Evolutionary conservation across 352 stramenopile genomes (phyloP).

Genomic region (Phytophthora sansomeana): DNA sequence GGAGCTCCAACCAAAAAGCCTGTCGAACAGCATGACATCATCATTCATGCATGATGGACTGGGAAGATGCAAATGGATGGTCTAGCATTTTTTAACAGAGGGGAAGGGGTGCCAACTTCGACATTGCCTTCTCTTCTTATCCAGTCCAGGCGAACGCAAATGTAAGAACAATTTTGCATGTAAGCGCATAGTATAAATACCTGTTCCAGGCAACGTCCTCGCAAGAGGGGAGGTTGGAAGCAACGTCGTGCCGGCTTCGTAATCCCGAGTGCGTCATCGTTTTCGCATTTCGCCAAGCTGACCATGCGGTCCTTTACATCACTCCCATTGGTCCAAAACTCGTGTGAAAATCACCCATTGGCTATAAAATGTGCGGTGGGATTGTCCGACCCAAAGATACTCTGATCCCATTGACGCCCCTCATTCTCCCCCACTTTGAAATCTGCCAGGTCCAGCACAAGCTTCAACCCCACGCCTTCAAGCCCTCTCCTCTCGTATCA

Average conservation of each 20-base stretch:
- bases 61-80: not conserved
- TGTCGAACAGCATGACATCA: not conserved
- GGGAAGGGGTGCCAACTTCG: conserved; percentile 20
- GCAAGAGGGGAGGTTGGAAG: no score
- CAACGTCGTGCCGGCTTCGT: not conserved
- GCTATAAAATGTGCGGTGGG: conserved; percentile 21
- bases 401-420: not conserved
- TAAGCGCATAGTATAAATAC: not conserved
- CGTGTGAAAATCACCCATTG: conserved; percentile 18
- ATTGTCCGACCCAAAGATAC: conserved; percentile 43
- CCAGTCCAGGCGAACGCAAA: no score
- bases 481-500: conserved; percentile 6
- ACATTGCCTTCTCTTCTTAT: conserved; percentile 14
- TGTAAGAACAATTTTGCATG: no score
- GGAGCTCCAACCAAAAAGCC: conserved; percentile 43
- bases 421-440: conserved; percentile 24
- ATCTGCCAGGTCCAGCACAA: conserved; percentile 45
- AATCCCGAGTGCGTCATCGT: not conserved
- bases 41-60: no score
- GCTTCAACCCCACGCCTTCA: conserved; percentile 12
- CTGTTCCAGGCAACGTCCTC: no score
- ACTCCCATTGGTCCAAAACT: conserved; percentile 26
- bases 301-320: not conserved
- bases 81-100: conserved; percentile 14
- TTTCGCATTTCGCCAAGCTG: not conserved